Evolutionary conservation across 139 green algal species (phyloP).

Genomic region (Edaphochlamys debaryana): DNA sequence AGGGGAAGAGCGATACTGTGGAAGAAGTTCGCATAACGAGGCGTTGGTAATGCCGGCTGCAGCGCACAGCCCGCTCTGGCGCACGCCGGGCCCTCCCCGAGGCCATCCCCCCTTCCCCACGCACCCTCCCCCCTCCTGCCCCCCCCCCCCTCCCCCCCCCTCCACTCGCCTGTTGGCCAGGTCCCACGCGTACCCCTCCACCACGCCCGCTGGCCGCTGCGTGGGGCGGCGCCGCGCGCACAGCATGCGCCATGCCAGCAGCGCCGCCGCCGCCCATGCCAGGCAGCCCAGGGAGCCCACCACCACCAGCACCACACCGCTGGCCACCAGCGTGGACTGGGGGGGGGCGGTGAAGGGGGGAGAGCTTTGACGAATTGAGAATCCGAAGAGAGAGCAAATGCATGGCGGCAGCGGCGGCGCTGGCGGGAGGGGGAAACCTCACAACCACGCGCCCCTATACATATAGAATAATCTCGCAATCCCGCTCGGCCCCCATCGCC

Average conservation of each 20-base stretch:
- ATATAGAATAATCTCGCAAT: too few species aligned
- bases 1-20: neutral
- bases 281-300: constrained; percentile 12
- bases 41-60: too few species aligned
- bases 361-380: too few species aligned
- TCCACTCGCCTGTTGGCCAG: constrained; percentile 20
- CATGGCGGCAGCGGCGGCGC: too few species aligned
- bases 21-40: too few species aligned
- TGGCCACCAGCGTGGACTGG: constrained; percentile 18
- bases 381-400: too few species aligned
- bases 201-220: neutral
- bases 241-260: constrained; percentile 27
- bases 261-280: neutral
- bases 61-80: too few species aligned
- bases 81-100: too few species aligned
- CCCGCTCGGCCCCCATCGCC: too few species aligned
- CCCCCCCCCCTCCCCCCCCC: neutral
- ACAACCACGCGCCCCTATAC: too few species aligned
- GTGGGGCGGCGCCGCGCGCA: neutral
- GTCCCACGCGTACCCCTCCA: constrained; percentile 27
- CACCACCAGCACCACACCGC: constrained; percentile 8
- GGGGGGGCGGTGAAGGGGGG: neutral
- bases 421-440: neutral
- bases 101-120: too few species aligned
- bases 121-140: neutral